These are phyloP conservation scores for Astrothelium macrocarpum DNA, from an alignment of 495 filamentous ascomycete species.

Conservation along the genomic window DNA sequence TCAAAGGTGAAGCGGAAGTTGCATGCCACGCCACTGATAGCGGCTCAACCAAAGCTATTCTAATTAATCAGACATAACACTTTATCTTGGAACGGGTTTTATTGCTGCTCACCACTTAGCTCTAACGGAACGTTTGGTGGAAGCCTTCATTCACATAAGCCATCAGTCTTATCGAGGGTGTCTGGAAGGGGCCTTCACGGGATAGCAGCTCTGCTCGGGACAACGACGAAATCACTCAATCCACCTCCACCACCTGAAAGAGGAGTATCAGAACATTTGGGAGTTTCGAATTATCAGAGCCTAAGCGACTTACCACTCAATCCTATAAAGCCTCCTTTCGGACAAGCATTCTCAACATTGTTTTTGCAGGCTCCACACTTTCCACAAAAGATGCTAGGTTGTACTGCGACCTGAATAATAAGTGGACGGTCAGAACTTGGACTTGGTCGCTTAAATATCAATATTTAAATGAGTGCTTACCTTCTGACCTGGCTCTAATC, in stretches of 20 bases:
- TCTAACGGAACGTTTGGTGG: conserved; percentile 23
- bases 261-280: not conserved
- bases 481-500: conserved; percentile 19
- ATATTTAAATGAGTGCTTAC: not conserved
- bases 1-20: conserved; percentile 21
- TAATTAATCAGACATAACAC: not conserved
- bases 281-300: not conserved
- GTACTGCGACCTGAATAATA: conserved; percentile 10
- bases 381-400: conserved; percentile 24
- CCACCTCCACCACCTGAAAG: conserved; percentile 21
- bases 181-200: not conserved
- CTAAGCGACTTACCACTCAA: conserved; percentile 11
- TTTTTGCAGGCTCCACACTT: conserved; percentile 20
- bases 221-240: conserved; percentile 21
- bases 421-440: not conserved
- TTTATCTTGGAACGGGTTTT: not conserved
- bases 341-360: conserved; percentile 22
- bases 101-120: conserved; percentile 11
- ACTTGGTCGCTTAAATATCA: not conserved
- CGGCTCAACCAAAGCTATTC: conserved; percentile 23
- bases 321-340: conserved; percentile 24
- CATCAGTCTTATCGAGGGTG: not conserved
- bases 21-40: conserved; percentile 27
- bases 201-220: conserved; percentile 14
- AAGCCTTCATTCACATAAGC: conserved; percentile 5